Percentiles rank a stretch among this genome's conserved stretches.
Evolutionary conservation across 768 basidiomycete species (phyloP).

Genomic region (Tricholoma hemisulphureum): DNA sequence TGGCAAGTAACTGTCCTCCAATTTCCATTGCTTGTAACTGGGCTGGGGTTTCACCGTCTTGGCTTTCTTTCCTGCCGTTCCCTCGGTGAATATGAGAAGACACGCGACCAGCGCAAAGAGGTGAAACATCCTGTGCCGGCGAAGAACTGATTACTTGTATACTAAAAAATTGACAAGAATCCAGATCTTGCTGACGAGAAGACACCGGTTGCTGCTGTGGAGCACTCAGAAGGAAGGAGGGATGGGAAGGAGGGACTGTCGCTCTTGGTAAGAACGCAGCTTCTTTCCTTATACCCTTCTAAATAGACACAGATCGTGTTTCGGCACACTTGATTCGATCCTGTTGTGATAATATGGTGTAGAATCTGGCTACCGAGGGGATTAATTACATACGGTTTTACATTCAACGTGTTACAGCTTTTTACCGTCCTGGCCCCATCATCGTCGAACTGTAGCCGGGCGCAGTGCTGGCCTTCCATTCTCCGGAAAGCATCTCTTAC

Average conservation of each 20-base stretch:
- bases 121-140: constrained; percentile 1
- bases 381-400: no score
- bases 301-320: background rate
- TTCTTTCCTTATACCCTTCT: background rate
- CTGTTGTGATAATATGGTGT: no score
- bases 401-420: no score
- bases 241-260: background rate
- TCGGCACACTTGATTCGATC: background rate
- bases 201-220: background rate
- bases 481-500: no score
- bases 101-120: background rate
- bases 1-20: background rate
- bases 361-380: no score
- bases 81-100: background rate
- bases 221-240: background rate
- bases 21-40: background rate
- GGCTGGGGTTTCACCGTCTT: background rate
- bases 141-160: background rate
- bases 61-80: background rate
- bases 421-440: no score
- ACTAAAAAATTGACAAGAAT: background rate
- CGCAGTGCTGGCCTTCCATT: no score
- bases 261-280: background rate
- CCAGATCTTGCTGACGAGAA: background rate
- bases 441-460: no score